A percentile compares a stretch with the other conserved stretches of the same genome.
Evolutionary conservation across 2,329 filamentous ascomycete genomes (phyloP).

Genomic region (Talaromyces sp.): DNA sequence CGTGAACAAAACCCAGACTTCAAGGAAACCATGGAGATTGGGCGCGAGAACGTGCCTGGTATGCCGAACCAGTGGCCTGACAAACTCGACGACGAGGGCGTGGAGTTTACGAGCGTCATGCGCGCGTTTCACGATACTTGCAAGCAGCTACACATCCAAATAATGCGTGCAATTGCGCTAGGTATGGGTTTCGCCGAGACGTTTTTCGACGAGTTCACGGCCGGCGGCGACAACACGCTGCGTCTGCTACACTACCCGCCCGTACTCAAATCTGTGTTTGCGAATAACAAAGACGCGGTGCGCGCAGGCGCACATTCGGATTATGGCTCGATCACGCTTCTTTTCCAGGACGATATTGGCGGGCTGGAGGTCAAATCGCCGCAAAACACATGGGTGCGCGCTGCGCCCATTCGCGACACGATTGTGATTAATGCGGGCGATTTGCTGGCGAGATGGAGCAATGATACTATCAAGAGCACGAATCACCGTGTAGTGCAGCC

Average conservation of each 20-base stretch:
- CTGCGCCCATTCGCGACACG: constrained; percentile 71
- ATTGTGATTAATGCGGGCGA: constrained; percentile 89
- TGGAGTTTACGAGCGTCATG: constrained; percentile 67
- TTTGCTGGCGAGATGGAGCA: constrained; percentile 79
- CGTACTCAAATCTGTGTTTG: constrained; percentile 60
- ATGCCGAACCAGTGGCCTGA: constrained; percentile 75
- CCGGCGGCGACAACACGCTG: constrained; percentile 38
- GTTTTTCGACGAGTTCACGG: constrained; percentile 73
- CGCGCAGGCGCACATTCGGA: constrained; percentile 73
- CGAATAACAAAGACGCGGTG: constrained; percentile 61
- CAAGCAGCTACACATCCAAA: constrained; percentile 65
- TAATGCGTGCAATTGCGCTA: constrained; percentile 82
- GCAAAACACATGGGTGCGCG: constrained; percentile 72
- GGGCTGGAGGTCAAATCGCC: constrained; percentile 62
- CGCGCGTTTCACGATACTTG: constrained; percentile 67
- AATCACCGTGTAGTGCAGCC: constrained; percentile 87
- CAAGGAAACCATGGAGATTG: constrained; percentile 59
- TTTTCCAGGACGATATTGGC: constrained; percentile 53
- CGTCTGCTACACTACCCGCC: constrained; percentile 72
- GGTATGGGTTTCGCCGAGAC: constrained; percentile 64
- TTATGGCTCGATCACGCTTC: constrained; percentile 49
- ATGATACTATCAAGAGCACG: constrained; percentile 85
- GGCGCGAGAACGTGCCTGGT: constrained; percentile 53
- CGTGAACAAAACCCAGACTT: constrained; percentile 47
- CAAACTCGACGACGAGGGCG: constrained; percentile 46